Percentiles rank a stretch among this genome's conserved stretches.
Evolutionary conservation across 495 filamentous ascomycete species (phyloP).

Genomic region (Penicillium antarcticum): DNA sequence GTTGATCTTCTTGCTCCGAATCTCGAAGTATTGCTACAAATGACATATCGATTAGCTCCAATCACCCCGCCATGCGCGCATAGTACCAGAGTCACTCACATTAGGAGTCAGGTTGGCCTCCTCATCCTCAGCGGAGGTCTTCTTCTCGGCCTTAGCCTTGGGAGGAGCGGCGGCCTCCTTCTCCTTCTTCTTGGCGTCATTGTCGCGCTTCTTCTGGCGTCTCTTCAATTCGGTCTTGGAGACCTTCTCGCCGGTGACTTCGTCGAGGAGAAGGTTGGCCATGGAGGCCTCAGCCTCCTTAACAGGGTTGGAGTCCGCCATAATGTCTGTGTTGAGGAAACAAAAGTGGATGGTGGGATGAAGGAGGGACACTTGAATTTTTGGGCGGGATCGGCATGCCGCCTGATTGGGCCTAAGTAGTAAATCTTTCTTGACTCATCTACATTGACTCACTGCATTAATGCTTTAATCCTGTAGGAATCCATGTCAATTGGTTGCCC

Average conservation of each 20-base stretch:
- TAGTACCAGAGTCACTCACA: slow-evolving; percentile 43
- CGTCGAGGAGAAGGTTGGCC: slow-evolving; percentile 76
- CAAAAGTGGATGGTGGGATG: slow-evolving; percentile 27
- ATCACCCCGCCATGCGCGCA: not conserved
- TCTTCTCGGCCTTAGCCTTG: slow-evolving; percentile 63
- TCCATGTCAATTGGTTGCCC: too few species aligned
- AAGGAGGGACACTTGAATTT: slow-evolving; percentile 32
- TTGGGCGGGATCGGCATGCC: slow-evolving; percentile 33
- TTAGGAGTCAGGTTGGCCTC: slow-evolving; percentile 88
- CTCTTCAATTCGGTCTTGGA: slow-evolving; percentile 95
- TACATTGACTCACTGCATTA: not conserved
- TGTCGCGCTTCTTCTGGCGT: slow-evolving; percentile 85
- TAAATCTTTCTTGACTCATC: slow-evolving; percentile 1
- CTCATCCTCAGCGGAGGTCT: slow-evolving; percentile 62
- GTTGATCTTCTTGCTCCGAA: slow-evolving; percentile 79
- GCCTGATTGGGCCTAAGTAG: slow-evolving; percentile 28
- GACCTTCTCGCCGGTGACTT: slow-evolving; percentile 77
- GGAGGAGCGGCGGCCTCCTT: slow-evolving; percentile 75
- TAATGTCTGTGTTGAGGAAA: slow-evolving; percentile 23
- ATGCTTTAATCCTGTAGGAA: too few species aligned
- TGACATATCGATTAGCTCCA: slow-evolving; percentile 12
- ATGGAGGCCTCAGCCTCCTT: slow-evolving; percentile 60
- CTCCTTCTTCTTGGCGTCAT: slow-evolving; percentile 81
- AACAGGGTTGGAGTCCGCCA: slow-evolving; percentile 46
- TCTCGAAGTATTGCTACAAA: slow-evolving; percentile 92